Evolutionary conservation across 139 green algal species (phyloP).

Genomic region (Penium margaritaceum): DNA sequence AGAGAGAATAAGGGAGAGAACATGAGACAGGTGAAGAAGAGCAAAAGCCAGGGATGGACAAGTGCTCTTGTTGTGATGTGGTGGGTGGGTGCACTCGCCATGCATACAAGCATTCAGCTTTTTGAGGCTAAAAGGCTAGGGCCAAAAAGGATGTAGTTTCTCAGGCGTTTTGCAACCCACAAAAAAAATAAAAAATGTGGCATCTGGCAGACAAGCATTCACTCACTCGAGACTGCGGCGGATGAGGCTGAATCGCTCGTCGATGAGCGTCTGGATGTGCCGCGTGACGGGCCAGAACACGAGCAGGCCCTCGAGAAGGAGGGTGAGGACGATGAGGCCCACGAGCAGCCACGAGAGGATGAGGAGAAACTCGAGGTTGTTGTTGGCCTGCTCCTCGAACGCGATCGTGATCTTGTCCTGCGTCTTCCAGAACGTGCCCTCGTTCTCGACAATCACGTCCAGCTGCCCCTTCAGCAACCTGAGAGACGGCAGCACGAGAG

Average conservation of each 20-base stretch:
- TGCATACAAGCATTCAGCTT: too few species aligned
- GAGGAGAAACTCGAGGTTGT: constrained; percentile 17
- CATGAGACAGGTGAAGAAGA: too few species aligned
- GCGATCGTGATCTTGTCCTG: constrained; percentile 6
- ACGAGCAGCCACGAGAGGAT: constrained; percentile 38
- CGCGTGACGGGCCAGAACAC: constrained; percentile 24
- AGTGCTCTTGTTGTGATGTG: too few species aligned
- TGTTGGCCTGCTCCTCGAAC: constrained; percentile 2
- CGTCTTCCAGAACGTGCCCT: constrained; percentile 20
- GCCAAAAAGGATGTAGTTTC: too few species aligned
- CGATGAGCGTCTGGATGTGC: constrained; percentile 32
- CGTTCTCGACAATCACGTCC: constrained; percentile 21
- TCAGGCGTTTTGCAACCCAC: too few species aligned
- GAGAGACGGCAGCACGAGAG: too few species aligned
- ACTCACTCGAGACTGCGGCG: constrained; percentile 28
- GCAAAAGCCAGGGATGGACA: too few species aligned
- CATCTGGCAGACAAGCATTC: too few species aligned
- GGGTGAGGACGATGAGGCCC: constrained; percentile 26
- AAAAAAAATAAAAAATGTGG: too few species aligned
- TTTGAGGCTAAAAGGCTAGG: too few species aligned
- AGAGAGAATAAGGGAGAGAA: too few species aligned
- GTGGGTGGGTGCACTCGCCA: too few species aligned
- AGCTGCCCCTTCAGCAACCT: constrained; percentile 14
- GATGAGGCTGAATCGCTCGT: constrained; percentile 30
- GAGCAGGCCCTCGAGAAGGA: constrained; percentile 31